Evolutionary conservation across 352 stramenopile genomes (phyloP), one percentile per base, ranked within the genome.

Genomic region (Blastocystis sp.): DNA sequence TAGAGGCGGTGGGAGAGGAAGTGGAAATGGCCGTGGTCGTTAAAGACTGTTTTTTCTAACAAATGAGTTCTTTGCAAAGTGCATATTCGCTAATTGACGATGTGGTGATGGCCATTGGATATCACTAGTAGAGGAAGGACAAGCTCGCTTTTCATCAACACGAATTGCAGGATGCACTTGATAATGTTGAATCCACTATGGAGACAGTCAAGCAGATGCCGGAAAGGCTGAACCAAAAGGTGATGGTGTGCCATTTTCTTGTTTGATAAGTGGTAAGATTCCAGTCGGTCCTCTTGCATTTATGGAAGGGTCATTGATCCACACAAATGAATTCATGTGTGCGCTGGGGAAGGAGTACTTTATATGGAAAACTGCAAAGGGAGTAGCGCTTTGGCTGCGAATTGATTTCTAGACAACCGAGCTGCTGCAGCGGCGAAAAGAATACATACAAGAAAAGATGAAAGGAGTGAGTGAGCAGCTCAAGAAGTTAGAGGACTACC

Each of bases 261-360:
- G 29, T 53, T 47, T 39, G 20, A n/a, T 34, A 69, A 47, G 6
- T 4, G 20, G 13, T 2, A 69, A 84, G 73, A 84, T 84, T 68
- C 73, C 73, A 18, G 73, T 84, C 18, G 73, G 73, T 29, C 73
- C 73, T 18, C 29, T 84, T 3, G 73, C 73, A 26, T 84, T 84
- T 23, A 84, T 84, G 50, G 73, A 84, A 45, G 73, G 73, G n/a
- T 68, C 50, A 13, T 9, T 84, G 13, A 53, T 84, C 15, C 73
- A 84, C 41, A 84, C 73, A 9, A 84, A 84, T 34, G 73, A 84
- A 68, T 84, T 84, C 26, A 64, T 84, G 73, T 84, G 73, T 43
- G n/a, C 55, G 18, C 26, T 84, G 15, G 73, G 73, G n/a, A 84
- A 84, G 23, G 73, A 84, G 15, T 84, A 84, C 39, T 84, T 66